Evolutionary conservation across 2,329 filamentous ascomycete species (phyloP), one percentile per base, ranked within the genome.

Genomic region (Penicillium brevicompactum): DNA sequence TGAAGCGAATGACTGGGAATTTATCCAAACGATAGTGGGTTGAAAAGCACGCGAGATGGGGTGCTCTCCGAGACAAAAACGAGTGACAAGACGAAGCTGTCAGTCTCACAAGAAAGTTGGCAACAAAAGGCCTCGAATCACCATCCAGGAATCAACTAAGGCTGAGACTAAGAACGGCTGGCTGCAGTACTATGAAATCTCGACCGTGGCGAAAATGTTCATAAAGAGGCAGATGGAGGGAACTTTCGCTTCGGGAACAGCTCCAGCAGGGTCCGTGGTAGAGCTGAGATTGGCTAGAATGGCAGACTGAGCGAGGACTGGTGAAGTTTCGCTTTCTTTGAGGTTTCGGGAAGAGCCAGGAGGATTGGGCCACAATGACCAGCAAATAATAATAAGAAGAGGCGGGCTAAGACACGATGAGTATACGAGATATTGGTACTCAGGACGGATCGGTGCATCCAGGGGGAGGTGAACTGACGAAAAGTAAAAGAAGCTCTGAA

Each of bases 1-100:
- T 70, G 67, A 68, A 79, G 77, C 77, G 77, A 79, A 72, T 74
- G 76, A 74, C 74, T 73, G 72, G 64, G 70, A 74, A 71, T 72
- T 69, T 71, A 73, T 72, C 56, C 59, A 70, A 74, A 72, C 69
- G 69, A 75, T 67, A 64, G 70, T 63, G 70, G 64, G 66, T 68
- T 59, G 69, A 70, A 69, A 70, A 62, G 65, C 61, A 65, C 58
- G 64, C 55, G 53, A 61, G 51, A 64, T 51, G 55, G 51, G 60
- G 59, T 66, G 60, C 64, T 67, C 66, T 71, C 73, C 72, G 69
- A 75, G 73, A 77, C 73, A 75, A 72, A 37, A 77, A 75, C 71
- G 71, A 78, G 70, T 62, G 74, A 76, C 70, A 64, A 69, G 58
- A 68, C 60, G 68, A 71, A 71, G 68, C 63, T 63, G 61, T 68